Evolutionary conservation across 768 basidiomycete genomes (phyloP), one percentile per base, ranked within the genome.

Genomic region (Pisolithus marmoratus): DNA sequence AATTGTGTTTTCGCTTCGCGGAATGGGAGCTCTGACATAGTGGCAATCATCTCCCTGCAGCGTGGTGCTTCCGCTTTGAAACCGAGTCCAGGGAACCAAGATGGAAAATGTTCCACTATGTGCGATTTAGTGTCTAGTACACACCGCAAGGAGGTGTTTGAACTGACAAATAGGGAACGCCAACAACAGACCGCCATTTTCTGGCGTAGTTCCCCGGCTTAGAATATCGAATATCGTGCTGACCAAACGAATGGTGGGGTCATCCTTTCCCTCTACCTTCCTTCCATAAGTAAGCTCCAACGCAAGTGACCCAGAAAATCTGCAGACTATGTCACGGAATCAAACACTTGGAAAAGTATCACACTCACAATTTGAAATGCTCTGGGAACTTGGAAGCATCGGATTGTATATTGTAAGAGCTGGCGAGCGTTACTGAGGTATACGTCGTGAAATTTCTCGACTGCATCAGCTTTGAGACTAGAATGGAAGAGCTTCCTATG

Each of bases 401-500:
- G 1, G 17, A 26, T 27, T 27, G 43, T 27, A 45, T 15, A 17
- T 45, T 27, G 15, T 15, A 4, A 15, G 14, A 45, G 26, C 26
- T 17, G 23, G 5, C 14, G 14, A 23, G 43, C 24, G 24, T 45
- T 45, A 26, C 36, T 37, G n/a, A 49, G 34, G 27, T 56, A 49
- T 36, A 53, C 6, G 11, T 38, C 27, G n/a, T 52, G 54, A 44
- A 48, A 55, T n/a, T 43, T 52, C 36, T 31, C 26, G 17, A 38
- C 43, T 8, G 40, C 54, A 8, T 53, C 46, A 20, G 31, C 20
- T 11, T 52, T 46, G 19, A 59, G 49, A 20, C 46, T 46, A 26
- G 51, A 48, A 40, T 54, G 53, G 24, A 57, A 48, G 6, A 55
- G 38, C 46, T 51, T 52, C 38, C 60, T 58, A 38, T 59, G 55